A percentile compares a stretch with the other conserved stretches of the same genome.
Conservation (phyloP, 495 filamentous ascomycete genomes). For the Tuber magnatum region DNA sequence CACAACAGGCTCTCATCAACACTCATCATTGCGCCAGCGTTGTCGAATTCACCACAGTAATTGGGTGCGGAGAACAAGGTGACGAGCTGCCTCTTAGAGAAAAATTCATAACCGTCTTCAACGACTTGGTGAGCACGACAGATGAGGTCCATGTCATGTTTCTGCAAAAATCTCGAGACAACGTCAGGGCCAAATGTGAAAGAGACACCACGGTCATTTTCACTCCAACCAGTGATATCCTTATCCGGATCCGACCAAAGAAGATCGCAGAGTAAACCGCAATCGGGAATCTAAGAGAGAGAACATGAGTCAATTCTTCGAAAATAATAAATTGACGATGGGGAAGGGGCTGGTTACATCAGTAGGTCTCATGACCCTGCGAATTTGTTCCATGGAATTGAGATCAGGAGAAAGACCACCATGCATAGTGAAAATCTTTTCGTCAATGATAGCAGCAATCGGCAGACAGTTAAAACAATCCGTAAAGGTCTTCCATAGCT, state of each 20-base stretch:
- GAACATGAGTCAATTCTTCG: not conserved
- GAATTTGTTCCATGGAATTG: constrained; percentile 99
- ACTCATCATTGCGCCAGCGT: constrained; percentile 99
- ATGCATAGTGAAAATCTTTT: constrained; percentile 99
- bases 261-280: constrained; percentile 92
- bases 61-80: constrained; percentile 98
- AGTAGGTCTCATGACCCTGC: constrained; percentile 95
- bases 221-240: constrained; percentile 99
- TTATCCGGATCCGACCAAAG: constrained; percentile 99
- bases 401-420: constrained; percentile 93
- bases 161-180: constrained; percentile 95
- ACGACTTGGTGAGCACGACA: constrained; percentile 98
- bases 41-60: constrained; percentile 99
- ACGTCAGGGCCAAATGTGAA: constrained; percentile 99
- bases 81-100: constrained; percentile 95
- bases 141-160: constrained; percentile 99
- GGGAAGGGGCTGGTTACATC: constrained; percentile 61
- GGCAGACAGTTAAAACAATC: constrained; percentile 99
- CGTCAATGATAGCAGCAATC: constrained; percentile 99
- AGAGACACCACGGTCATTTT: constrained; percentile 96
- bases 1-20: constrained; percentile 98
- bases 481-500: constrained; percentile 99
- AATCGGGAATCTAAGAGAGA: constrained; percentile 77
- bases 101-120: constrained; percentile 98
- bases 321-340: constrained; percentile 5